Percentiles rank a stretch among this genome's conserved stretches.
These are phyloP conservation scores for Cercospora zeae-maydis DNA, from an alignment of 2,329 filamentous ascomycete species.

Conservation along the genomic window DNA sequence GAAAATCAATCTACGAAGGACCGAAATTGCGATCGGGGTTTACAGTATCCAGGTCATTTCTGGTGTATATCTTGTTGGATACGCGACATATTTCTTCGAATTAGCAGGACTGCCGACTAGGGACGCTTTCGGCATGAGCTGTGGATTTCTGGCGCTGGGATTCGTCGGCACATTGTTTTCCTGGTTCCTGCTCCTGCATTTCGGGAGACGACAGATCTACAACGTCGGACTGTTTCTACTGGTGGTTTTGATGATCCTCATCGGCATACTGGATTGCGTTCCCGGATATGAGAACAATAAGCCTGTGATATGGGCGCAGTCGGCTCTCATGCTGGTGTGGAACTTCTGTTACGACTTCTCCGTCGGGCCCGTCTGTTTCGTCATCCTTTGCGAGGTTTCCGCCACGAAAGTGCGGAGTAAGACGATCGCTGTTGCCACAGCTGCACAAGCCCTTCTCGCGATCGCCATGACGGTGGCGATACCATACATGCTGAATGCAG, in stretches of 20 bases:
- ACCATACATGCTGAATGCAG: constrained; percentile 42
- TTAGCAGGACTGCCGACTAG: constrained; percentile 41
- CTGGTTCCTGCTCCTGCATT: constrained; percentile 40
- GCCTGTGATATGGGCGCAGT: constrained; percentile 42
- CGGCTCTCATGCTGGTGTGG: constrained; percentile 38
- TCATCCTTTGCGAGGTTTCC: constrained; percentile 40
- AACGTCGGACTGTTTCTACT: constrained; percentile 38
- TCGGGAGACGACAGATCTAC: constrained; percentile 43
- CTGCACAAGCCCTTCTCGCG: constrained; percentile 40
- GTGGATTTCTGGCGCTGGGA: constrained; percentile 43
- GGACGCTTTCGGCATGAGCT: constrained; percentile 41
- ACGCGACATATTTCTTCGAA: constrained; percentile 49
- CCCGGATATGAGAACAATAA: constrained; percentile 32
- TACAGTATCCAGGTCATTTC: constrained; percentile 45
- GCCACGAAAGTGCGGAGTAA: constrained; percentile 40
- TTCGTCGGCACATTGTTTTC: constrained; percentile 43
- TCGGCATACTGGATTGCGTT: constrained; percentile 41
- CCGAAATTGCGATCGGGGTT: constrained; percentile 44
- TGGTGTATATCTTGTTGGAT: constrained; percentile 45
- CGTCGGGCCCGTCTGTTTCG: constrained; percentile 40
- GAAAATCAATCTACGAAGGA: constrained; percentile 42
- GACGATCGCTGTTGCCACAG: constrained; percentile 40
- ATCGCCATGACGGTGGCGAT: constrained; percentile 41
- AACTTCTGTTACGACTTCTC: constrained; percentile 39
- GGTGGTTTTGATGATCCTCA: constrained; percentile 37